Evolutionary conservation across 495 filamentous ascomycete species (phyloP).

Genomic region (Apodospora peruviana): DNA sequence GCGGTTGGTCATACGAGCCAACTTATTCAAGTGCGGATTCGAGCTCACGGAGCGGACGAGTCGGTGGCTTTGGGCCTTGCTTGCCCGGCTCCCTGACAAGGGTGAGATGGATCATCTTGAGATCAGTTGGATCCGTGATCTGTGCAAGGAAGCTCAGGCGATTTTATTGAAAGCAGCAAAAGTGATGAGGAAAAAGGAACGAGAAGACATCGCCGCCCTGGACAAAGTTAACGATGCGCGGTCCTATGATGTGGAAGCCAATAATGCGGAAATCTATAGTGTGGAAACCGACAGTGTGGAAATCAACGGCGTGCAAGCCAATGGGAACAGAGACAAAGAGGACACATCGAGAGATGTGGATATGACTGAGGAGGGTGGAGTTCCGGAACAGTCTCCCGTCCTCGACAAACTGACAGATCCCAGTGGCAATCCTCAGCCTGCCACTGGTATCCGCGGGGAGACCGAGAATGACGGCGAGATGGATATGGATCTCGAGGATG

Average conservation of each 20-base stretch:
- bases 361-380: background rate
- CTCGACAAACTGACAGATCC: background rate
- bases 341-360: background rate
- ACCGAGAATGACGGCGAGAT: slow-evolving; percentile 26
- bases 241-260: slow-evolving; percentile 13
- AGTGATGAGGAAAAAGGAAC: slow-evolving; percentile 38
- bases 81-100: slow-evolving; percentile 51
- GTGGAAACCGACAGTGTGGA: slow-evolving; percentile 9
- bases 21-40: slow-evolving; percentile 41
- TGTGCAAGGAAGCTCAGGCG: slow-evolving; percentile 57
- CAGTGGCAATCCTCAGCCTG: background rate
- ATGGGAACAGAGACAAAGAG: background rate
- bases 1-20: slow-evolving; percentile 35
- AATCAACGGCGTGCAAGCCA: background rate
- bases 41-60: slow-evolving; percentile 44
- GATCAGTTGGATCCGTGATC: slow-evolving; percentile 51
- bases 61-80: slow-evolving; percentile 58
- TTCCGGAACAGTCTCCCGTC: background rate
- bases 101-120: slow-evolving; percentile 54
- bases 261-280: background rate
- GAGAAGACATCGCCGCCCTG: slow-evolving; percentile 28
- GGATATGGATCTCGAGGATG: slow-evolving; percentile 42
- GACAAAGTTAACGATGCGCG: slow-evolving; percentile 20
- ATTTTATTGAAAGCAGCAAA: slow-evolving; percentile 48
- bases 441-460: background rate